A percentile compares a stretch with the other conserved stretches of the same genome.
These are phyloP conservation scores for Cladosporium halotolerans DNA, from an alignment of 2,329 filamentous ascomycete genomes.

Conservation along the genomic window DNA sequence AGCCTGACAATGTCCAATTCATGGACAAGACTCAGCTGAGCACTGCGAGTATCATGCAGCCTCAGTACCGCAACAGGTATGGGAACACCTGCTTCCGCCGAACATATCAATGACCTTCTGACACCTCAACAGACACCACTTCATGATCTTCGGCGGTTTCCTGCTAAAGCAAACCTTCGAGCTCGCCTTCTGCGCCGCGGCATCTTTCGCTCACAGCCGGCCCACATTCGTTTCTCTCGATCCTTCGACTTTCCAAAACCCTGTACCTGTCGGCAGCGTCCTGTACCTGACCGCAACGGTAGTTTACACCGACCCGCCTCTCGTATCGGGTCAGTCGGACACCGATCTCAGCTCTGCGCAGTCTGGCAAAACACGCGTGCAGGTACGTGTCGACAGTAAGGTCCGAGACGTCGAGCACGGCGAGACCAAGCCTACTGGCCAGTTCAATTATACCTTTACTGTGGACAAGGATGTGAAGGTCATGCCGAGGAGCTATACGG, in stretches of 20 bases:
- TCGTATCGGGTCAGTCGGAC: slow-evolving; percentile 36
- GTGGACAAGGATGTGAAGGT: slow-evolving; percentile 60
- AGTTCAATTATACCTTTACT: slow-evolving; percentile 70
- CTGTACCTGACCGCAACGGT: slow-evolving; percentile 67
- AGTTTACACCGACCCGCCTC: slow-evolving; percentile 62
- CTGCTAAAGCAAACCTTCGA: slow-evolving; percentile 70
- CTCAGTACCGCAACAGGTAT: slow-evolving; percentile 57
- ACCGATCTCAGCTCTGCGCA: slow-evolving; percentile 6
- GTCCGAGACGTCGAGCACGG: slow-evolving; percentile 67
- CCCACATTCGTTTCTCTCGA: slow-evolving; percentile 68
- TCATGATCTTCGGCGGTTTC: slow-evolving; percentile 74
- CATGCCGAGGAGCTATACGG: slow-evolving; percentile 57
- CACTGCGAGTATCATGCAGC: slow-evolving; percentile 69
- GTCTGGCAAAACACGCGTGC: slow-evolving; percentile 48
- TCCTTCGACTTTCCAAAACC: slow-evolving; percentile 67
- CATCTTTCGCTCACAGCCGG: slow-evolving; percentile 61
- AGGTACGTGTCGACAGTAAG: slow-evolving; percentile 65
- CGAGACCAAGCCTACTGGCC: slow-evolving; percentile 60
- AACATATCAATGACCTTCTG: too few species aligned
- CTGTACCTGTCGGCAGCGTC: slow-evolving; percentile 68
- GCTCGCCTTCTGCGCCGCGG: slow-evolving; percentile 68
- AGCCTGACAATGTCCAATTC: slow-evolving; percentile 52
- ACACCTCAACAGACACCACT: slow-evolving; percentile 47
- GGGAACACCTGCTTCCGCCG: too few species aligned
- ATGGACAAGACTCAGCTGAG: slow-evolving; percentile 60